phyloP scores from a whole-genome alignment of 306 rosid species.

The Gillenia trifoliata region DNA sequence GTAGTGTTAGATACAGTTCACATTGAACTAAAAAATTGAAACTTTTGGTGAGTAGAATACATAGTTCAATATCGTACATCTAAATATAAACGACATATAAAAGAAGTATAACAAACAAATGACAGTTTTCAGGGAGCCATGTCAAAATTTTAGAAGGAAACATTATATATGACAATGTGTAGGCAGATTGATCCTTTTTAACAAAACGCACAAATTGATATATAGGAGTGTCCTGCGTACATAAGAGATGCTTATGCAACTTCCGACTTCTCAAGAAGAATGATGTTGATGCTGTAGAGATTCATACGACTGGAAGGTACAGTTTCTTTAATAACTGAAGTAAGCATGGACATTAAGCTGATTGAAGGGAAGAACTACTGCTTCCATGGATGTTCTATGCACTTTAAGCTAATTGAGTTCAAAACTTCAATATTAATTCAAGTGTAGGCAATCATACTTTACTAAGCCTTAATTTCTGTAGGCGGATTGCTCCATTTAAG shows the following conservation, averaged over 20 bases:
- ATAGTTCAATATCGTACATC: background rate
- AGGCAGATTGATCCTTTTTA: background rate
- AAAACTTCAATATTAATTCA: background rate
- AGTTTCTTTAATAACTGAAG: background rate
- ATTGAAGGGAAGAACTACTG: background rate
- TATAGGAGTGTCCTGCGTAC: constrained; percentile 63
- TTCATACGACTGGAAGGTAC: constrained; percentile 89
- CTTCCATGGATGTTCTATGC: background rate
- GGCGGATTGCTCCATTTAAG: constrained; percentile 51
- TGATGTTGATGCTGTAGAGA: constrained; percentile 81
- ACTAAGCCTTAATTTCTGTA: constrained; percentile 20
- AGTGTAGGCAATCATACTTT: background rate
- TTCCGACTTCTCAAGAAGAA: constrained; percentile 49
- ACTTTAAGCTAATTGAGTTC: background rate
- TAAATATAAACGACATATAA: background rate
- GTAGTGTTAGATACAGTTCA: too few relatives aligned
- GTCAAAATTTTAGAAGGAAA: background rate
- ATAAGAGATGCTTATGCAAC: constrained; percentile 64
- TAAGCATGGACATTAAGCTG: background rate
- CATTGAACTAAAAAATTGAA: too few relatives aligned
- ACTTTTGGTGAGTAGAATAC: background rate
- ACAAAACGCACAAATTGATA: constrained; percentile 7
- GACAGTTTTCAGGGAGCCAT: too few relatives aligned
- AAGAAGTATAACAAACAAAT: too few relatives aligned
- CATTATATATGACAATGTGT: too few relatives aligned